These are phyloP conservation scores for Glycine tomentella DNA, from an alignment of 306 rosid genomes.

Conservation along the genomic window DNA sequence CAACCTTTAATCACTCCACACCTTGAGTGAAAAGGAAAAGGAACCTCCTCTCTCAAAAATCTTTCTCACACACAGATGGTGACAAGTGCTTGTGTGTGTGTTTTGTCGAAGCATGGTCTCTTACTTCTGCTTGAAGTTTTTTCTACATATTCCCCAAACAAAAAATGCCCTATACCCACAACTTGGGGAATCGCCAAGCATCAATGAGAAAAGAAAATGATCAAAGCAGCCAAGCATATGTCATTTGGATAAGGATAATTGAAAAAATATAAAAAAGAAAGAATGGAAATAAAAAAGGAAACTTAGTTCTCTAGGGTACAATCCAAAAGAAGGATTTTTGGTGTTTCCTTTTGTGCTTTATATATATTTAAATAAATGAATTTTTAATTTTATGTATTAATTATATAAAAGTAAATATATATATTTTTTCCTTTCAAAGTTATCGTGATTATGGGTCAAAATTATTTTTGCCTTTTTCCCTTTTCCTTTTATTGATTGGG, in stretches of 20 bases:
- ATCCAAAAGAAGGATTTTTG: conserved; percentile 65
- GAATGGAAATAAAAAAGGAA: conserved; percentile 19
- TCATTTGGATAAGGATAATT: conserved; percentile 61
- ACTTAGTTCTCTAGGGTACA: conserved; percentile 51
- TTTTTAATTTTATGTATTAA: neutral
- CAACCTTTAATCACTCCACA: conserved; percentile 52
- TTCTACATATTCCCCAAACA: conserved; percentile 61
- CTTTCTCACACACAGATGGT: conserved; percentile 38
- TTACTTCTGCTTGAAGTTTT: conserved; percentile 61
- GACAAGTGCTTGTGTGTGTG: conserved; percentile 33
- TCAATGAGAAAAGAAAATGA: conserved; percentile 60
- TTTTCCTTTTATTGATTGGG: conserved; percentile 67
- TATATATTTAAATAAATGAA: conserved; percentile 31
- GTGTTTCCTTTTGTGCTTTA: conserved; percentile 53
- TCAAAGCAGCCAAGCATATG: conserved; percentile 59
- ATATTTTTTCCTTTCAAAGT: conserved; percentile 53
- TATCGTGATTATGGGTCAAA: conserved; percentile 74
- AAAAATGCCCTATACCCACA: conserved; percentile 59
- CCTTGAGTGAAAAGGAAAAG: conserved; percentile 48
- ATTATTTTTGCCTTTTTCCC: conserved; percentile 58
- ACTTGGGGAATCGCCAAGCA: conserved; percentile 67
- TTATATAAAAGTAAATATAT: neutral
- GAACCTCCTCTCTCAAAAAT: conserved; percentile 9
- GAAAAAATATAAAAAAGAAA: conserved; percentile 1
- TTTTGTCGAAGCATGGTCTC: conserved; percentile 56